These are phyloP conservation scores for Colletotrichum salicis DNA, from an alignment of 2,329 filamentous ascomycete species.

Conservation along the genomic window DNA sequence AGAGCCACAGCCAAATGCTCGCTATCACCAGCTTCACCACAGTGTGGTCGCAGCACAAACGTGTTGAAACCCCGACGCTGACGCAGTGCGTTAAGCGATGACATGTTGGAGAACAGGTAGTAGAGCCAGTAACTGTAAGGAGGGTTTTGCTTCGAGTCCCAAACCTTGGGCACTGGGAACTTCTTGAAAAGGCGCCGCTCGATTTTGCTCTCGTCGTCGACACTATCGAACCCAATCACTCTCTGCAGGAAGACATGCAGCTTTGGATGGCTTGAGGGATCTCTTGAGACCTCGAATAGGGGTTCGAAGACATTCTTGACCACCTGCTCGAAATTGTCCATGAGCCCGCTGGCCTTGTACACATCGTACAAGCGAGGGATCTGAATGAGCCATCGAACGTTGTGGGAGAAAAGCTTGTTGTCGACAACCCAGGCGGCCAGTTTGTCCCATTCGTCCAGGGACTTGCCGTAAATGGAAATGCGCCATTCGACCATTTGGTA, in stretches of 20 bases:
- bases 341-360: conserved; percentile 88
- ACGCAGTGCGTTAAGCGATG: conserved; percentile 90
- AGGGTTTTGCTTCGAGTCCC: conserved; percentile 93
- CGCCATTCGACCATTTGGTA: conserved; percentile 99
- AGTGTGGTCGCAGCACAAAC: conserved; percentile 91
- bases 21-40: conserved; percentile 95
- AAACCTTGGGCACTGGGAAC: conserved; percentile 88
- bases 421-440: conserved; percentile 97
- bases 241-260: conserved; percentile 94
- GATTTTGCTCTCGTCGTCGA: conserved; percentile 97
- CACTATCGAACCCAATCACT: conserved; percentile 96
- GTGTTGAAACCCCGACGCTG: conserved; percentile 95
- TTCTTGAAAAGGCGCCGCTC: conserved; percentile 95
- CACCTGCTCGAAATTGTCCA: conserved; percentile 91
- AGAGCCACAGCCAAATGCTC: conserved; percentile 94
- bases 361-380: conserved; percentile 95
- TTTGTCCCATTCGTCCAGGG: conserved; percentile 96
- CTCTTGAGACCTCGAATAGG: conserved; percentile 91
- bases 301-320: conserved; percentile 93
- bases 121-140: conserved; percentile 99
- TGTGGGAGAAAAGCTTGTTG: conserved; percentile 97
- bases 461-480: conserved; percentile 95
- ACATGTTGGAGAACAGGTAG: conserved; percentile 93
- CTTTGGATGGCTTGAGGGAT: conserved; percentile 88
- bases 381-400: conserved; percentile 96